Evolutionary conservation across 805 yeast genomes (phyloP).

Genomic region (Starmerella floricola): DNA sequence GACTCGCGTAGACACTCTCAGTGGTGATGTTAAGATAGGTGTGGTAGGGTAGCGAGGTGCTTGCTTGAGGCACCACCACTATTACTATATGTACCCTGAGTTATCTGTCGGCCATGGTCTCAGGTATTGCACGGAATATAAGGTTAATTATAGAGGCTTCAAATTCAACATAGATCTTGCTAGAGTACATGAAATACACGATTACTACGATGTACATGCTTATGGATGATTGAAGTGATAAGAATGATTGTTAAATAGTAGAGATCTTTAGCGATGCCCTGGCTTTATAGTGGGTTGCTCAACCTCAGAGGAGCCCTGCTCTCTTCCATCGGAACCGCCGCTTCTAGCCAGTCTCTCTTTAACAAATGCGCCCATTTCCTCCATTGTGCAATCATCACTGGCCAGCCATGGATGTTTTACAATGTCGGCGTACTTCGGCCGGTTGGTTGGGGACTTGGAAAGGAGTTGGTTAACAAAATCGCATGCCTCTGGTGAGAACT

Average conservation of each 20-base stretch:
- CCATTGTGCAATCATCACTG: conserved; percentile 29
- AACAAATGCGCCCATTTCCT: conserved; percentile 33
- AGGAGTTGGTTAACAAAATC: conserved; percentile 61
- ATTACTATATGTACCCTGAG: too few relatives aligned
- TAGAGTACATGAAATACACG: too few relatives aligned
- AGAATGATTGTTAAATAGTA: background rate
- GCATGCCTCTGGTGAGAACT: conserved; percentile 64
- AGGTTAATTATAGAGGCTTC: too few relatives aligned
- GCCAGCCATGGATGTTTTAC: conserved; percentile 76
- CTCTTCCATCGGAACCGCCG: background rate
- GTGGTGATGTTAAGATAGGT: too few relatives aligned
- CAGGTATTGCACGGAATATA: too few relatives aligned
- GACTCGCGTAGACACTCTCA: too few relatives aligned
- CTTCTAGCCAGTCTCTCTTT: conserved; percentile 11
- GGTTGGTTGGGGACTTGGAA: conserved; percentile 62
- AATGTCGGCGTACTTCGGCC: conserved; percentile 71
- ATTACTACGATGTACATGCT: too few relatives aligned
- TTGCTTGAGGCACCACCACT: too few relatives aligned
- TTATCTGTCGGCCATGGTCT: too few relatives aligned
- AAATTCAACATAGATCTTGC: too few relatives aligned
- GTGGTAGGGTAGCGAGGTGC: too few relatives aligned
- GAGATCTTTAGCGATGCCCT: background rate
- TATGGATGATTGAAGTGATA: background rate
- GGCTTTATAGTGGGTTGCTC: conserved; percentile 8
- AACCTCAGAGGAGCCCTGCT: background rate